phyloP scores from a whole-genome alignment of 1,284 basidiomycete species.

The Mycena sp. region DNA sequence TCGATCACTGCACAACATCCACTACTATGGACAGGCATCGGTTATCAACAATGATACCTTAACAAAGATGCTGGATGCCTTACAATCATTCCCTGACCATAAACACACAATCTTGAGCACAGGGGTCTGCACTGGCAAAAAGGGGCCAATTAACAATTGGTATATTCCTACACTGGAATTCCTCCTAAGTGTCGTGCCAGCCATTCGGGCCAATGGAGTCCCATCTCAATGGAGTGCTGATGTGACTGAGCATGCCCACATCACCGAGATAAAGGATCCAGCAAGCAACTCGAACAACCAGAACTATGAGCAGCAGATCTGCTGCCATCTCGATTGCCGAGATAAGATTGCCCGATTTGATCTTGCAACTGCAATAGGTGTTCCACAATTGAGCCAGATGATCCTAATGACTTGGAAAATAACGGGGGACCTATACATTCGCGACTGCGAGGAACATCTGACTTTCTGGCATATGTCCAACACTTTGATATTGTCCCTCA shows the following conservation, averaged over 20 bases:
- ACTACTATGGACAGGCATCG: background rate
- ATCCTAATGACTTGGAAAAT: too few relatives aligned
- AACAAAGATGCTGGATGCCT: background rate
- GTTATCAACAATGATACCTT: background rate
- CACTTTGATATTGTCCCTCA: too few relatives aligned
- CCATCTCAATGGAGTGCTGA: constrained; percentile 44
- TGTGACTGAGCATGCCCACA: constrained; percentile 42
- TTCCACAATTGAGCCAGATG: too few relatives aligned
- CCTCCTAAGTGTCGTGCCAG: constrained; percentile 42
- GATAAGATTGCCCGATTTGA: constrained; percentile 41
- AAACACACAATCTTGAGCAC: constrained; percentile 1
- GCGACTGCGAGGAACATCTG: too few relatives aligned
- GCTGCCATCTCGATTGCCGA: constrained; percentile 35
- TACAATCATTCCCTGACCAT: background rate
- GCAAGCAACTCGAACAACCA: constrained; percentile 37
- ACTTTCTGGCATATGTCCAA: too few relatives aligned
- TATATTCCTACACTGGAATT: constrained; percentile 45
- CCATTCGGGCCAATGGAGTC: constrained; percentile 36
- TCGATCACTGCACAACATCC: background rate
- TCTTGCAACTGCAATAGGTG: constrained; percentile 39
- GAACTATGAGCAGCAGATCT: constrained; percentile 42
- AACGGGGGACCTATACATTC: too few relatives aligned
- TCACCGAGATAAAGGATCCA: constrained; percentile 42
- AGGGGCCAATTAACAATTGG: constrained; percentile 1
- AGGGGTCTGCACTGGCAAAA: background rate